phyloP scores from a whole-genome alignment of 1,284 basidiomycete species.

The Ustilago esculenta region DNA sequence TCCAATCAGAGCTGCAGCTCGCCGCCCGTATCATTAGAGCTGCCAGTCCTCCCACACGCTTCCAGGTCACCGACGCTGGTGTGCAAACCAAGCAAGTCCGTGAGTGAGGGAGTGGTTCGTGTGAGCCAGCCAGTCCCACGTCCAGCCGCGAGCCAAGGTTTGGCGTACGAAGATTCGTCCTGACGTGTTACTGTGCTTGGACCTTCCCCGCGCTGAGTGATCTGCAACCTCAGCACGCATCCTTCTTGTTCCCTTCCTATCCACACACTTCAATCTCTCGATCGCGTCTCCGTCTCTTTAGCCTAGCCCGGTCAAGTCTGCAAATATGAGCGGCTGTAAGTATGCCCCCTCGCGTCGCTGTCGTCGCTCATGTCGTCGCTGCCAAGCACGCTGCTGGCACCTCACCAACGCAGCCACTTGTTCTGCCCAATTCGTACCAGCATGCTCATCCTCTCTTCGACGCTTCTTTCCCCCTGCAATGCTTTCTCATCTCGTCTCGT shows the following conservation, averaged over 20 bases:
- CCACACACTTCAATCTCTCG: conserved; percentile 5
- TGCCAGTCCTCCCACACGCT: not conserved
- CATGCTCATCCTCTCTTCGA: no score
- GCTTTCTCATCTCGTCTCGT: not conserved
- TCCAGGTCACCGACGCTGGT: conserved; percentile 27
- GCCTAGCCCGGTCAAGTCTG: conserved; percentile 32
- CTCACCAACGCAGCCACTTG: not conserved
- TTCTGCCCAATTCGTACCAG: no score
- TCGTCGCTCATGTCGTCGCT: no score
- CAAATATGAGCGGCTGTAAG: conserved; percentile 49
- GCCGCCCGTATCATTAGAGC: no score
- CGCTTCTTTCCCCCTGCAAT: no score
- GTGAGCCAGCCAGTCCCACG: not conserved
- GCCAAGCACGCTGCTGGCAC: not conserved
- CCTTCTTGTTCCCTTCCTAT: not conserved
- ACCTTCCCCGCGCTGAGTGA: conserved; percentile 28
- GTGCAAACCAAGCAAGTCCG: no score
- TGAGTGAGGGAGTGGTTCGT: no score
- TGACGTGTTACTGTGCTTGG: conserved; percentile 2
- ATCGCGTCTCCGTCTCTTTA: not conserved
- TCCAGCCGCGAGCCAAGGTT: not conserved
- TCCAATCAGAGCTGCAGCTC: conserved; percentile 2
- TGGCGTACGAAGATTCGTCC: conserved; percentile 2
- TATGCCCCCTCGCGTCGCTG: no score
- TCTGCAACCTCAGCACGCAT: conserved; percentile 5